Conservation (phyloP, 1,284 basidiomycete species). For the Acaromyces ingoldii region DNA sequence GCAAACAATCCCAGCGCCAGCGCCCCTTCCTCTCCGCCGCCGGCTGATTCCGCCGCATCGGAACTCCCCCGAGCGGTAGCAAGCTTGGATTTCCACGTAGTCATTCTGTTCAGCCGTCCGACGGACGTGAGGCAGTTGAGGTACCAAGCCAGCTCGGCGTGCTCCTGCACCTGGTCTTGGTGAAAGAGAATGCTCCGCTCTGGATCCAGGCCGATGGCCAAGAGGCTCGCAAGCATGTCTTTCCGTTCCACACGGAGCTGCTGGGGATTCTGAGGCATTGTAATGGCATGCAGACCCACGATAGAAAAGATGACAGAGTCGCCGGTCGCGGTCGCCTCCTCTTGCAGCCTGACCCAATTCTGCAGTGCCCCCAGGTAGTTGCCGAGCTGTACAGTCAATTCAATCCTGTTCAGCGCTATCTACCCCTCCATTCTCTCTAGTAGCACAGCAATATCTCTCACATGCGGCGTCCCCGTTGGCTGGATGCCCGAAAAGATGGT, state of each 20-base stretch:
- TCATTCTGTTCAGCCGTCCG: slow-evolving; percentile 80
- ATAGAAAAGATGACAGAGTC: slow-evolving; percentile 65
- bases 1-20: slow-evolving; percentile 81
- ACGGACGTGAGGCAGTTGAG: slow-evolving; percentile 77
- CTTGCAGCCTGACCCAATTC: slow-evolving; percentile 82
- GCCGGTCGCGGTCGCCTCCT: slow-evolving; percentile 10
- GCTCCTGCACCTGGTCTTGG: slow-evolving; percentile 80
- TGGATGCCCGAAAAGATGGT: slow-evolving; percentile 73
- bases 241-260: slow-evolving; percentile 52
- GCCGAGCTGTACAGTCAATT: slow-evolving; percentile 63
- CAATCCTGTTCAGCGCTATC: neutral
- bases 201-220: slow-evolving; percentile 81
- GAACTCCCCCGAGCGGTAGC: slow-evolving; percentile 65
- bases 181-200: slow-evolving; percentile 72
- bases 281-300: slow-evolving; percentile 62
- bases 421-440: slow-evolving; percentile 1
- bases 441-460: slow-evolving; percentile 44
- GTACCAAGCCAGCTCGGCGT: slow-evolving; percentile 87
- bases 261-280: slow-evolving; percentile 38
- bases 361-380: slow-evolving; percentile 85
- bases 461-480: slow-evolving; percentile 79
- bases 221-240: slow-evolving; percentile 74
- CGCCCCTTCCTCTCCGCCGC: slow-evolving; percentile 72
- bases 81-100: slow-evolving; percentile 87
- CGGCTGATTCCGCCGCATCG: slow-evolving; percentile 66